A percentile compares a stretch with the other conserved stretches of the same genome.
phyloP scores from a whole-genome alignment of 2,329 filamentous ascomycete genomes.

The Aschersonia sp. region DNA sequence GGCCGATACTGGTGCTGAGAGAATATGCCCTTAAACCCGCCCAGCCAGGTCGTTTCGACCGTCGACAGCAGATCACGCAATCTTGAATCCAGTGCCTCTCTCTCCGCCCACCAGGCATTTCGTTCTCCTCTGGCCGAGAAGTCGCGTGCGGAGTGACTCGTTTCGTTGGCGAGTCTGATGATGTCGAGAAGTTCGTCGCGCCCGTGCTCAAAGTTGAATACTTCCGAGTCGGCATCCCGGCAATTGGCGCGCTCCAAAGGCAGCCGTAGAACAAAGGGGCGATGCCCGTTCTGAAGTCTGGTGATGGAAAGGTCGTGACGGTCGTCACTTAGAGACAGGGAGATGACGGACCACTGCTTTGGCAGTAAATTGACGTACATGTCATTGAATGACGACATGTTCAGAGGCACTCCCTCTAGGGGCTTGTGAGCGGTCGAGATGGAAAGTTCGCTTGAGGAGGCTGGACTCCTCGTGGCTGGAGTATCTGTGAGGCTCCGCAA shows the following conservation, averaged over 20 bases:
- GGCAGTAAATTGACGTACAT: conserved; percentile 82
- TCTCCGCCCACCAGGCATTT: conserved; percentile 77
- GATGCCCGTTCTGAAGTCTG: conserved; percentile 61
- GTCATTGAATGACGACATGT: conserved; percentile 54
- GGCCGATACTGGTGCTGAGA: conserved; percentile 53
- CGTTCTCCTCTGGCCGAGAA: conserved; percentile 63
- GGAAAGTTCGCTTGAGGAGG: background rate
- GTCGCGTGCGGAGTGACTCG: conserved; percentile 59
- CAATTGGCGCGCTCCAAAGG: conserved; percentile 73
- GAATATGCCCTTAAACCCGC: conserved; percentile 90
- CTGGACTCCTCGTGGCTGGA: background rate
- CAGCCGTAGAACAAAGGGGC: conserved; percentile 75
- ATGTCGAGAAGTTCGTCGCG: conserved; percentile 71
- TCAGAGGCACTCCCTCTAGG: conserved; percentile 26
- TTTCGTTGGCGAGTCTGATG: conserved; percentile 67
- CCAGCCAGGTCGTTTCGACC: conserved; percentile 87
- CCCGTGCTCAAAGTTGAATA: conserved; percentile 73
- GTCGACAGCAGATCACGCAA: conserved; percentile 68
- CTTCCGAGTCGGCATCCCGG: conserved; percentile 61
- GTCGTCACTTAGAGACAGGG: conserved; percentile 69
- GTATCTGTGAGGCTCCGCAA: conserved; percentile 12
- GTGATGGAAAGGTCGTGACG: conserved; percentile 77
- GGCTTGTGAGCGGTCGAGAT: background rate
- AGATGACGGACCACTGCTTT: conserved; percentile 69
- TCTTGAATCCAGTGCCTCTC: conserved; percentile 64